phyloP scores from a whole-genome alignment of 352 stramenopile genomes.

The Halophytophthora polymorphica region DNA sequence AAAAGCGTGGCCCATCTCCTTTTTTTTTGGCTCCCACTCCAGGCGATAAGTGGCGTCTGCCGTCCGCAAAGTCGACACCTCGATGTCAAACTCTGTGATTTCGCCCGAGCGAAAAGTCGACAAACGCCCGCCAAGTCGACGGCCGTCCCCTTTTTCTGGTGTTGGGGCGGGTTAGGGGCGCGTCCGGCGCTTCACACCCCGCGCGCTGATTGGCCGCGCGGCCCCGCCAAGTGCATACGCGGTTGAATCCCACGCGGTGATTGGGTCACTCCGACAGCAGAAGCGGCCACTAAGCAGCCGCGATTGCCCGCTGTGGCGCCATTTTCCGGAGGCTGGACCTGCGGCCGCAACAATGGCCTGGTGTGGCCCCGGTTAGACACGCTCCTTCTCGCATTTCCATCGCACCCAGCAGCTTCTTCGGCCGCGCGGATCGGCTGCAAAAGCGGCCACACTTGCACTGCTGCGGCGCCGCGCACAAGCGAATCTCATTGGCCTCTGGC shows the following conservation, averaged over 20 bases:
- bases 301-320: background rate
- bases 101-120: background rate
- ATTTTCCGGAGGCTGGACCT: slow-evolving; percentile 14
- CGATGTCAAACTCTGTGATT: no score
- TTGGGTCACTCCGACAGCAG: slow-evolving; percentile 2
- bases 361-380: slow-evolving; percentile 5
- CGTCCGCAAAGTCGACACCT: no score
- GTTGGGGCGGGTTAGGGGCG: background rate
- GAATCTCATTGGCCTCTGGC: slow-evolving; percentile 23
- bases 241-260: background rate
- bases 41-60: no score
- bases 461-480: slow-evolving; percentile 8
- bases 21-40: no score
- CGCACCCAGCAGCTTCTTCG: slow-evolving; percentile 4
- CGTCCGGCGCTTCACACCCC: background rate
- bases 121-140: background rate
- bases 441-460: slow-evolving; percentile 13
- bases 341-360: background rate
- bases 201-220: background rate
- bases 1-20: no score
- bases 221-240: background rate
- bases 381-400: background rate
- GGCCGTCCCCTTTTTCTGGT: slow-evolving; percentile 2
- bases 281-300: slow-evolving; percentile 7
- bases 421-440: background rate